phyloP scores from a whole-genome alignment of 1,139 yeast genomes.

The Debaryomycetaceae sp. region DNA sequence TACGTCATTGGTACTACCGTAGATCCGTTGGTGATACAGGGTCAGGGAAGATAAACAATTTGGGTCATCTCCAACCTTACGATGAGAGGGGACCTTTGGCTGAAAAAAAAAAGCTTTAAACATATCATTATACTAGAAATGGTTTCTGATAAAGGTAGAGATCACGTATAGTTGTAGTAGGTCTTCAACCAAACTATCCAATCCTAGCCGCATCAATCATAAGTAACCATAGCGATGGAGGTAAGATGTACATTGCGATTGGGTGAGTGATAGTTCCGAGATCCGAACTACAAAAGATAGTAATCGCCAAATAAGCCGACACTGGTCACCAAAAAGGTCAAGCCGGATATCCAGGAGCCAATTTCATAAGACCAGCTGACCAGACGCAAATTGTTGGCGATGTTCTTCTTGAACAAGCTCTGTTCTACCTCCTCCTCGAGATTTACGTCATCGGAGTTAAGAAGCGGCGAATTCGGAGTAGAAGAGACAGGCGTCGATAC shows the following conservation, averaged over 20 bases:
- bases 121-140: background rate
- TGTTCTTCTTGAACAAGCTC: slow-evolving; percentile 40
- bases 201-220: background rate
- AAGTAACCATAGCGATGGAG: background rate
- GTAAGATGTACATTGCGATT: background rate
- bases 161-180: background rate
- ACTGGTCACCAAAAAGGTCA: slow-evolving; percentile 39
- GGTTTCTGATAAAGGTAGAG: background rate
- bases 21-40: no score
- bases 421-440: slow-evolving; percentile 42
- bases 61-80: no score
- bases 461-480: slow-evolving; percentile 30
- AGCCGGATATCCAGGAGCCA: slow-evolving; percentile 39
- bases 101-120: background rate
- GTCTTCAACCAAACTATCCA: background rate
- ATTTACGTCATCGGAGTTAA: slow-evolving; percentile 13
- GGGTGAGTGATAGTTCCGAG: background rate
- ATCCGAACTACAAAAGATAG: slow-evolving; percentile 17
- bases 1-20: no score
- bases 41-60: no score
- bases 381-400: slow-evolving; percentile 26
- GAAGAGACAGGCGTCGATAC: slow-evolving; percentile 29
- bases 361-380: slow-evolving; percentile 29
- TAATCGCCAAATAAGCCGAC: slow-evolving; percentile 52
- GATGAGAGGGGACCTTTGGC: no score